Evolutionary conservation across 2,329 filamentous ascomycete genomes (phyloP), one percentile per base, ranked within the genome.

Genomic region (Exophiala spinifera): DNA sequence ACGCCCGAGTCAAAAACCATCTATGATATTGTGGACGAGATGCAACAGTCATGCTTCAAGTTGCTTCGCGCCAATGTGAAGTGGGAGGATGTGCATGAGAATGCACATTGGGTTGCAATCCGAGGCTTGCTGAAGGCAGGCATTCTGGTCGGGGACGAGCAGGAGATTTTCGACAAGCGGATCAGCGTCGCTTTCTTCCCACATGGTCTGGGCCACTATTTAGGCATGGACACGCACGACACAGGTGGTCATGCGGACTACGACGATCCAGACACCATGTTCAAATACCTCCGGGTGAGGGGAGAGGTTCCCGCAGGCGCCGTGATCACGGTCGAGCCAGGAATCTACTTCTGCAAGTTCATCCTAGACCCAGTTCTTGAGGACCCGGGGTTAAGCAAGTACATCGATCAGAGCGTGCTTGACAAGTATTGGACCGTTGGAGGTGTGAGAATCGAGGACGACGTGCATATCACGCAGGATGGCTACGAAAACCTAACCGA

Each of bases 301-400:
- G 86, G 88, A 11, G 79, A 74, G 19, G 71, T 96, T 45, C 89
- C 90, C 0, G 86, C 84, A 0, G 87, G 88, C 6, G 86, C 86
- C 46, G 89, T 99, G 20, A 85, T 99, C 49, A 99, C 94, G 0
- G 92, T 97, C 36, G 94, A 99, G 76, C 94, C 94, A 11, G 94
- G 94, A 45, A 85, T 92, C 59, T 96, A 96, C 74, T 96, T 96
- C 71, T 95, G 89, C 72, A 81, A 83, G 17, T 96, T 91, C 68
- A 95, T 95, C 61, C 88, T 96, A 57, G 82, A 86, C 42, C 88
- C 90, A 0, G 94, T 87, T 67, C 76, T 95, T 11, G 78, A 84
- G 45, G 84, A 91, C 61, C 83, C 87, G 0, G 80, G 82, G 45
- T 84, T 91, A 65, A 79, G 81, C 50, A 84, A 86, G 66, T 95